Conservation (phyloP, 371 early-diverging fungal genomes). For the Coemansia sp. region DNA sequence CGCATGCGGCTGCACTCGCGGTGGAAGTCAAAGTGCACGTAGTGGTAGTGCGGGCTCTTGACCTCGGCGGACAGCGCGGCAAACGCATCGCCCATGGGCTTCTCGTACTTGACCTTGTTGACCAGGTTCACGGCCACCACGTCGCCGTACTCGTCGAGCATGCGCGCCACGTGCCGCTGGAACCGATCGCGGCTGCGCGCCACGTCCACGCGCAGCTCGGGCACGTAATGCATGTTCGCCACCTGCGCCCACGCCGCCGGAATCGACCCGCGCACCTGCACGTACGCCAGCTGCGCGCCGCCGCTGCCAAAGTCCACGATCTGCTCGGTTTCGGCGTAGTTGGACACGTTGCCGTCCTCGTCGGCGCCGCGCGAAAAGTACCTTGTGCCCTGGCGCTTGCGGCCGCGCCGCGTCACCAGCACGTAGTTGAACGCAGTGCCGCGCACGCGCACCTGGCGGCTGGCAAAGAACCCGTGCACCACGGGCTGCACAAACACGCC, state of each 20-base stretch:
- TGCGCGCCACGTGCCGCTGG: slow-evolving; percentile 70
- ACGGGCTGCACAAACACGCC: slow-evolving; percentile 83
- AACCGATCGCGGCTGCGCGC: slow-evolving; percentile 50
- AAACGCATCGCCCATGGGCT: slow-evolving; percentile 78
- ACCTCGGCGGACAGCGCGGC: slow-evolving; percentile 59
- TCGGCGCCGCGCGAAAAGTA: slow-evolving; percentile 96
- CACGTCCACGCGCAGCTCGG: slow-evolving; percentile 68
- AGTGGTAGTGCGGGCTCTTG: slow-evolving; percentile 54
- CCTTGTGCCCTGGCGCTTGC: slow-evolving; percentile 78
- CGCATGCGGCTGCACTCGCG: slow-evolving; percentile 90
- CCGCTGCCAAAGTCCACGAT: slow-evolving; percentile 63
- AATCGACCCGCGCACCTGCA: slow-evolving; percentile 97
- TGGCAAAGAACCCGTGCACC: slow-evolving; percentile 68
- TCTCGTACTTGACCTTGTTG: slow-evolving; percentile 88
- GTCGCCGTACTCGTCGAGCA: slow-evolving; percentile 70
- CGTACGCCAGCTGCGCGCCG: slow-evolving; percentile 60
- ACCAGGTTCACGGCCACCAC: slow-evolving; percentile 86
- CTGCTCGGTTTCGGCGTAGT: slow-evolving; percentile 99
- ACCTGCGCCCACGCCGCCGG: slow-evolving; percentile 97
- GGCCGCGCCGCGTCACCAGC: slow-evolving; percentile 81
- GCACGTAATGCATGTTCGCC: slow-evolving; percentile 89
- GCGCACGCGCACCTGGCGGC: slow-evolving; percentile 56
- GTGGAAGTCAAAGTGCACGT: slow-evolving; percentile 96
- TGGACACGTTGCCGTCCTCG: slow-evolving; percentile 89
- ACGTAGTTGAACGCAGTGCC: slow-evolving; percentile 66